These are phyloP conservation scores for Pseudogymnoascus sp. DNA, from an alignment of 2,329 filamentous ascomycete genomes.

Conservation along the genomic window DNA sequence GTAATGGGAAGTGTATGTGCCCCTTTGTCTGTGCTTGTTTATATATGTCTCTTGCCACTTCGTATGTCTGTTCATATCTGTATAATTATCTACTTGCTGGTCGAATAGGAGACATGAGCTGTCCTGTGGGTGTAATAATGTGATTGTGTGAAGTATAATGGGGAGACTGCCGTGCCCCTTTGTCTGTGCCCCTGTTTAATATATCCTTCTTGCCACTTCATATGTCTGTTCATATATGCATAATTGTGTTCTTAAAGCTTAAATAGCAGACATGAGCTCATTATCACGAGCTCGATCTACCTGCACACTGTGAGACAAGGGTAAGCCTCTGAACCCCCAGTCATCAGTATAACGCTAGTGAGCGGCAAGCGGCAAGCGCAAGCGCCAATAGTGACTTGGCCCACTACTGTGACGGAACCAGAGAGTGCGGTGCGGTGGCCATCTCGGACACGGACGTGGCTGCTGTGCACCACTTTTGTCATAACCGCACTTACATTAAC, in stretches of 20 bases:
- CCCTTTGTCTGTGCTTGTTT: background rate
- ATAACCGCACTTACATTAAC: constrained; percentile 8
- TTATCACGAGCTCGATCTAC: background rate
- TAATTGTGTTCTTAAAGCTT: background rate
- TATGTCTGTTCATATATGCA: background rate
- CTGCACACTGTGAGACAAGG: background rate
- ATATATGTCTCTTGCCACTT: background rate
- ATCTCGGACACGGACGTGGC: constrained; percentile 5
- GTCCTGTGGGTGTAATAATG: background rate
- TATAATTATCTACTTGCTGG: too few relatives aligned
- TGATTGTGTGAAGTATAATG: background rate
- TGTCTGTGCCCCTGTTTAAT: background rate
- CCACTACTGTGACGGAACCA: constrained; percentile 8
- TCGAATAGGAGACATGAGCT: background rate
- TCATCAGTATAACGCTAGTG: background rate
- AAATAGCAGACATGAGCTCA: background rate
- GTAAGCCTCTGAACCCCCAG: background rate
- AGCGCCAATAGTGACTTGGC: constrained; percentile 7
- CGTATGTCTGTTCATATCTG: too few relatives aligned
- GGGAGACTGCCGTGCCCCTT: background rate
- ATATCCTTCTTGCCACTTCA: background rate
- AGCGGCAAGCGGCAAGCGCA: constrained; percentile 3
- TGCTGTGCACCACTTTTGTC: constrained; percentile 7
- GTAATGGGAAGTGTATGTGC: background rate
- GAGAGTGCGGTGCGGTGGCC: constrained; percentile 8